A percentile compares a stretch with the other conserved stretches of the same genome.
phyloP scores from a whole-genome alignment of 352 stramenopile species.

The Globisporangium radiosum region DNA sequence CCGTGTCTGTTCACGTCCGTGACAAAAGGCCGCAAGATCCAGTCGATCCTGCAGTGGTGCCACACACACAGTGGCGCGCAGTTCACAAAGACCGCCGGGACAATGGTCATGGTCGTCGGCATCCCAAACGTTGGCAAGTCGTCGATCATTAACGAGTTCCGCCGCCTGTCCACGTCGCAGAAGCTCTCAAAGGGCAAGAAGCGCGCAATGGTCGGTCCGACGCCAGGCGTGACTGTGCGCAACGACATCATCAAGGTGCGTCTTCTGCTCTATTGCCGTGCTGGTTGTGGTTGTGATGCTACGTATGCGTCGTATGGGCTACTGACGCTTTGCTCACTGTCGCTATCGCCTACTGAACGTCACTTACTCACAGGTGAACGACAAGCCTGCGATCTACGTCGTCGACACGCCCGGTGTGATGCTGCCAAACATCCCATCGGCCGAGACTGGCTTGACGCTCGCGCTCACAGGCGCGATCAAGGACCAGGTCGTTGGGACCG shows the following conservation, averaged over 20 bases:
- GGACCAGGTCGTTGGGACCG: conserved; percentile 78
- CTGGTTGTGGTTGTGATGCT: not conserved
- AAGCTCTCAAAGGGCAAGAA: conserved; percentile 81
- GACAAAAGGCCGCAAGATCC: conserved; percentile 65
- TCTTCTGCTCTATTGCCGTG: not conserved
- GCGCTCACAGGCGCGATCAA: conserved; percentile 85
- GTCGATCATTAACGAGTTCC: conserved; percentile 87
- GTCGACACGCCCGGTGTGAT: conserved; percentile 88
- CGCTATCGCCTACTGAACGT: too few relatives aligned
- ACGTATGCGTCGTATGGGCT: not conserved
- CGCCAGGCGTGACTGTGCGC: conserved; percentile 78
- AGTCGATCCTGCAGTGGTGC: conserved; percentile 76
- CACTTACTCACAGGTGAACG: conserved; percentile 47
- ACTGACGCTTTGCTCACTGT: too few relatives aligned
- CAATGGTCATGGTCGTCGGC: conserved; percentile 85
- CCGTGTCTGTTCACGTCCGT: conserved; percentile 80
- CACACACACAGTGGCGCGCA: conserved; percentile 65
- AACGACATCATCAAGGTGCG: conserved; percentile 86
- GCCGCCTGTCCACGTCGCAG: conserved; percentile 54
- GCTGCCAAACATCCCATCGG: conserved; percentile 75
- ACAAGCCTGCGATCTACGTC: conserved; percentile 83
- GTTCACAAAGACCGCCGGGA: conserved; percentile 80
- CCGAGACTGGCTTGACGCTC: conserved; percentile 76
- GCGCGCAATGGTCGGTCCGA: conserved; percentile 72
- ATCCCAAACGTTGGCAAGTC: conserved; percentile 90